Evolutionary conservation across 441 rosid species (phyloP).

Genomic region (Mallotus repandus): DNA sequence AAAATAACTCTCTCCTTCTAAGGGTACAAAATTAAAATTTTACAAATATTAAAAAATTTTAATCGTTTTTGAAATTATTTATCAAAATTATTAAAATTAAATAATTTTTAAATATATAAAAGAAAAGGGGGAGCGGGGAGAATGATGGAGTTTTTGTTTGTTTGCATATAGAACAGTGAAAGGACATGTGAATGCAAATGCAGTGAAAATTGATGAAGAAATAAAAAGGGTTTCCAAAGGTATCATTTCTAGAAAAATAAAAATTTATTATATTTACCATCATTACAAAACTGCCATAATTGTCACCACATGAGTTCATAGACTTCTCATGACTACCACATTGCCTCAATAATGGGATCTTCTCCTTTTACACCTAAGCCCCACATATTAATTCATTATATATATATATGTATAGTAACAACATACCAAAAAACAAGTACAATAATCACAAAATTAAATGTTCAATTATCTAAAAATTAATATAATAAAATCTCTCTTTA

Average conservation of each 20-base stretch:
- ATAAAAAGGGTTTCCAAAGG: not conserved
- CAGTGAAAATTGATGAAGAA: slow-evolving; percentile 18
- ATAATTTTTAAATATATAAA: not conserved
- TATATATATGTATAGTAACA: no score
- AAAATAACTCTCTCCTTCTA: no score
- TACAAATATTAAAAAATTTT: no score
- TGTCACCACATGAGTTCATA: slow-evolving; percentile 54
- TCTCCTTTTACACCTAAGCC: slow-evolving; percentile 41
- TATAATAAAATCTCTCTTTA: not conserved
- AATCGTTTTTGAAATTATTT: no score
- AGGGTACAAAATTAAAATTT: no score
- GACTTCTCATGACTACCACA: slow-evolving; percentile 49
- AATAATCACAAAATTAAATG: not conserved
- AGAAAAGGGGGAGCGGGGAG: slow-evolving; percentile 8
- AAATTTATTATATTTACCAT: slow-evolving; percentile 33
- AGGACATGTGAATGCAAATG: slow-evolving; percentile 39
- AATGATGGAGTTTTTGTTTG: slow-evolving; percentile 22
- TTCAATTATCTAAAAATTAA: not conserved
- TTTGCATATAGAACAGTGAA: slow-evolving; percentile 30
- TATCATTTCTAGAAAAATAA: not conserved
- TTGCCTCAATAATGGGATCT: slow-evolving; percentile 42
- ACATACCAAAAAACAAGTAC: not conserved
- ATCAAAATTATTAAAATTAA: no score
- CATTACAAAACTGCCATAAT: slow-evolving; percentile 51
- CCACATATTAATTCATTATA: not conserved